These are phyloP conservation scores for Blastocystis sp. DNA, from an alignment of 352 stramenopile genomes.

Conservation along the genomic window DNA sequence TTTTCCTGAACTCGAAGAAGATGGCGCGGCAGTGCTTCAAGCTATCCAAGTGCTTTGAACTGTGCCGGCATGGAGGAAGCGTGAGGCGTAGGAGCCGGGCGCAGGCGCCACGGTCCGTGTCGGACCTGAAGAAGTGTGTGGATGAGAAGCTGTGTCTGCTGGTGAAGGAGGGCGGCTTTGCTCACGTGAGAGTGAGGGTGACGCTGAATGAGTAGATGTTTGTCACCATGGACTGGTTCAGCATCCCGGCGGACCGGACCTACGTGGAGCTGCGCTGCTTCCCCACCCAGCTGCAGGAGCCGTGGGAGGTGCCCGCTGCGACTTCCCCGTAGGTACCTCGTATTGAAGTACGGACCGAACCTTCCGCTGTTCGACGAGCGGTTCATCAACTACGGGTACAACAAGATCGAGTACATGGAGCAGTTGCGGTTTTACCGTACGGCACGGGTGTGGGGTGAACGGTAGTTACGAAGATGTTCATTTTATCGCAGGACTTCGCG, in stretches of 20 bases:
- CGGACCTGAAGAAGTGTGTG: background rate
- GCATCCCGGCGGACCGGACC: background rate
- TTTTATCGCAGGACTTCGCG: conserved; percentile 55
- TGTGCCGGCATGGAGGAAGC: background rate
- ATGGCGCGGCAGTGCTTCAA: background rate
- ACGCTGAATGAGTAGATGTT: background rate
- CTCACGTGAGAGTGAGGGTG: background rate
- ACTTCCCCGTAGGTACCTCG: conserved; percentile 32
- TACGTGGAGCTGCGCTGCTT: conserved; percentile 33
- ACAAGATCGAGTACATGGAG: conserved; percentile 67
- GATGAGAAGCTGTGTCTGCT: conserved; percentile 20
- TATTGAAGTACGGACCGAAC: conserved; percentile 32
- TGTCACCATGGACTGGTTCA: conserved; percentile 16
- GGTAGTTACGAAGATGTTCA: conserved; percentile 17
- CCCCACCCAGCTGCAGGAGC: conserved; percentile 32
- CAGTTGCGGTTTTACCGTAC: conserved; percentile 33
- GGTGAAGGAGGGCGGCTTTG: conserved; percentile 33
- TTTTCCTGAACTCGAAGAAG: conserved; percentile 10
- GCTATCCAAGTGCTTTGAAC: conserved; percentile 4
- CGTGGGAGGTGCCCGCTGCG: background rate
- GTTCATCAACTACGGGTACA: conserved; percentile 69
- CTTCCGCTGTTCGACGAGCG: conserved; percentile 62
- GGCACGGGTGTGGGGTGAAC: background rate
- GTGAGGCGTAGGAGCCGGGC: background rate
- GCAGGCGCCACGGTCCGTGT: background rate